These are phyloP conservation scores for Phytophthora aleatoria DNA, from an alignment of 352 stramenopile genomes.

Conservation along the genomic window DNA sequence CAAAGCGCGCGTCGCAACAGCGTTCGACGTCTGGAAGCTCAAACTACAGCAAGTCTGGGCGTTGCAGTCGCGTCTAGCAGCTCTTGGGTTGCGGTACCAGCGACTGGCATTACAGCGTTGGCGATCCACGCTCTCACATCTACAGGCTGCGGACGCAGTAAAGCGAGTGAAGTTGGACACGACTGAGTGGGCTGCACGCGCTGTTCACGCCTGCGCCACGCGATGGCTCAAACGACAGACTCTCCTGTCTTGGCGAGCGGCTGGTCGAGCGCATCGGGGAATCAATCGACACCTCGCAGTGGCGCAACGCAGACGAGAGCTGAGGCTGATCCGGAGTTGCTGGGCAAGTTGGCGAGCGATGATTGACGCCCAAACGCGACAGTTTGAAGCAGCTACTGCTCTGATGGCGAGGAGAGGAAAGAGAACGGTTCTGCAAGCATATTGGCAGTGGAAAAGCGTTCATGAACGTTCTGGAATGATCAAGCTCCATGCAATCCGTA, in stretches of 20 bases:
- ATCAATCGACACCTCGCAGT: slow-evolving; percentile 4
- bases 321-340: slow-evolving; percentile 9
- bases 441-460: slow-evolving; percentile 16
- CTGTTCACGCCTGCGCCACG: slow-evolving; percentile 9
- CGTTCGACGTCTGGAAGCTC: slow-evolving; percentile 18
- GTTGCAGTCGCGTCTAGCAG: slow-evolving; percentile 3
- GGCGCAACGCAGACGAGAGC: slow-evolving; percentile 5
- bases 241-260: slow-evolving; percentile 16
- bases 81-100: neutral
- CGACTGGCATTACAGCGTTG: slow-evolving; percentile 11
- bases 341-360: slow-evolving; percentile 20
- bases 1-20: slow-evolving; percentile 7
- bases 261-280: slow-evolving; percentile 1
- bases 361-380: slow-evolving; percentile 5
- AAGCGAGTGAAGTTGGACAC: slow-evolving; percentile 10
- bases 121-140: neutral
- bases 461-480: neutral
- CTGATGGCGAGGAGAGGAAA: slow-evolving; percentile 1
- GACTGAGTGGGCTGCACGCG: slow-evolving; percentile 18
- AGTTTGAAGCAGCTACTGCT: slow-evolving; percentile 1
- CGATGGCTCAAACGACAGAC: slow-evolving; percentile 22
- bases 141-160: neutral
- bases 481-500: slow-evolving; percentile 17
- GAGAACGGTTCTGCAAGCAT: slow-evolving; percentile 14
- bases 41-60: slow-evolving; percentile 6